phyloP scores from a whole-genome alignment of 2,329 filamentous ascomycete species.

The Penicillium sclerotiorum region DNA sequence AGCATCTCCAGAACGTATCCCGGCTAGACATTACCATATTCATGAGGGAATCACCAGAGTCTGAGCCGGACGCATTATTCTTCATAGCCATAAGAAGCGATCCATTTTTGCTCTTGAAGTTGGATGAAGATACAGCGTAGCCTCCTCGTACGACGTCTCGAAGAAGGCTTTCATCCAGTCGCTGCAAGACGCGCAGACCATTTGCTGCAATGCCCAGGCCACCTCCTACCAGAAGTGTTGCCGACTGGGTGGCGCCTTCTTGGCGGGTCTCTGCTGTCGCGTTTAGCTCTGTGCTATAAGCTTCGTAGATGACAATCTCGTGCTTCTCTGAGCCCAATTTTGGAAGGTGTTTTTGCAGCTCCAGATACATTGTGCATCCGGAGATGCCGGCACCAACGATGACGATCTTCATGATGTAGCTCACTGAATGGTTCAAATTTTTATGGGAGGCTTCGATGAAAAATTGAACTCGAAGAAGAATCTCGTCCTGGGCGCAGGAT shows the following conservation, averaged over 20 bases:
- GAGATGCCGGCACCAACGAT: slow-evolving; percentile 49
- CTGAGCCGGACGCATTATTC: slow-evolving; percentile 3
- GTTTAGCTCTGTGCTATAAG: slow-evolving; percentile 37
- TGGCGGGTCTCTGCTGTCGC: slow-evolving; percentile 20
- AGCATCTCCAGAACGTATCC: slow-evolving; percentile 41
- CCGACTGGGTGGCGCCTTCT: slow-evolving; percentile 31
- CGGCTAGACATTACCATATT: slow-evolving; percentile 41
- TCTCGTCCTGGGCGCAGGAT: neutral
- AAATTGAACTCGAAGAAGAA: neutral
- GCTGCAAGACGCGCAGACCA: slow-evolving; percentile 42
- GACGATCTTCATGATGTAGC: slow-evolving; percentile 43
- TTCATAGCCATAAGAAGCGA: slow-evolving; percentile 33
- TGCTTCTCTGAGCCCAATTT: slow-evolving; percentile 22
- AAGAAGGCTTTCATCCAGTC: slow-evolving; percentile 40
- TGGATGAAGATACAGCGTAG: slow-evolving; percentile 36
- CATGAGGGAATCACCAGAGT: slow-evolving; percentile 15
- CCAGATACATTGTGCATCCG: slow-evolving; percentile 44
- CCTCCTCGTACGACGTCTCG: slow-evolving; percentile 36
- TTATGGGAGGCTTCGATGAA: neutral
- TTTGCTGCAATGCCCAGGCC: slow-evolving; percentile 45
- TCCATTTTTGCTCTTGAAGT: slow-evolving; percentile 41
- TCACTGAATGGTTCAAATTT: neutral
- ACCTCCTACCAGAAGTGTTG: slow-evolving; percentile 41
- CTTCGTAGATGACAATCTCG: slow-evolving; percentile 45
- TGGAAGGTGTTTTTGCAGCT: slow-evolving; percentile 44